A percentile compares a stretch with the other conserved stretches of the same genome.
Conservation (phyloP, 495 filamentous ascomycete genomes). For the Parachaetomium inaequale region DNA sequence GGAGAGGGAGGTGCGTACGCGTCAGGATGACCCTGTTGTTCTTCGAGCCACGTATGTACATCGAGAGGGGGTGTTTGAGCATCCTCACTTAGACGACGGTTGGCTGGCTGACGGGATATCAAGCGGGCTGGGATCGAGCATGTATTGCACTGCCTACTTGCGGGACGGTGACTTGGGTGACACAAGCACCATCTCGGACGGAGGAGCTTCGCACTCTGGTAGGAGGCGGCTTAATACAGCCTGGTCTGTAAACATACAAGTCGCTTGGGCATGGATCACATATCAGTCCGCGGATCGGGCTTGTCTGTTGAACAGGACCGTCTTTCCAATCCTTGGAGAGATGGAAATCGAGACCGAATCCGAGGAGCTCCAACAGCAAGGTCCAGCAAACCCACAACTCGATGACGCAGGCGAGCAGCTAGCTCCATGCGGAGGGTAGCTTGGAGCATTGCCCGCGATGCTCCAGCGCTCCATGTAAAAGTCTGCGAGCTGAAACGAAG, state of each 20-base stretch:
- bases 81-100: background rate
- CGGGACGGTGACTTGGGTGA: too few species aligned
- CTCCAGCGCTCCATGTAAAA: background rate
- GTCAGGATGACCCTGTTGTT: background rate
- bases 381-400: background rate
- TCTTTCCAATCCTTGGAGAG: background rate
- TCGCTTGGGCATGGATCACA: background rate
- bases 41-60: background rate
- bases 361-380: background rate
- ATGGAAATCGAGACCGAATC: background rate
- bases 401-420: background rate
- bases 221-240: too few species aligned
- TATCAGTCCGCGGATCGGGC: background rate
- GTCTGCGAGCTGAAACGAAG: background rate
- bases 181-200: too few species aligned
- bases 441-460: background rate
- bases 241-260: too few species aligned
- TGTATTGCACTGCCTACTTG: too few species aligned
- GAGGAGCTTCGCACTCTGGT: too few species aligned
- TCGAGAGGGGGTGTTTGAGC: too few species aligned
- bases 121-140: too few species aligned
- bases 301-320: background rate
- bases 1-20: constrained; percentile 1
- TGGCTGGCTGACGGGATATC: too few species aligned
- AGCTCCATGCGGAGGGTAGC: too few species aligned